Conservation (phyloP, 1,139 yeast genomes). For the Kurtzmaniella quercitrusa region DNA sequence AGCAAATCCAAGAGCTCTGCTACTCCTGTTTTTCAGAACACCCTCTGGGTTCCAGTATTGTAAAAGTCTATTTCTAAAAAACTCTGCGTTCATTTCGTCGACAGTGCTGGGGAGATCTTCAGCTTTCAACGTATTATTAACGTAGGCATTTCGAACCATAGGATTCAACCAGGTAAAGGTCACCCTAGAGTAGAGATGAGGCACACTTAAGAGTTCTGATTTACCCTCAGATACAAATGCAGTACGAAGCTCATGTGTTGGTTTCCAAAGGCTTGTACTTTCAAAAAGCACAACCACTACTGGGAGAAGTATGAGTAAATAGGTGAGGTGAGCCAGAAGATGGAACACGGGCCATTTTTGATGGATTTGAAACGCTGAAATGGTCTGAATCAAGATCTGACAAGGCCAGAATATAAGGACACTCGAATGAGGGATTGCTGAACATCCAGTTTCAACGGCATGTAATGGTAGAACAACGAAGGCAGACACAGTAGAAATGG, state of each 20-base stretch:
- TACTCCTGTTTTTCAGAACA: slow-evolving; percentile 27
- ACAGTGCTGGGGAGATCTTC: slow-evolving; percentile 57
- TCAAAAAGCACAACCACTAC: slow-evolving; percentile 21
- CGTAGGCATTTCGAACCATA: slow-evolving; percentile 46
- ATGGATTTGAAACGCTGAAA: slow-evolving; percentile 27
- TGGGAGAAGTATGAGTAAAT: slow-evolving; percentile 15
- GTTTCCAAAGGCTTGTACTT: slow-evolving; percentile 22
- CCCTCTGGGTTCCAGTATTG: slow-evolving; percentile 21
- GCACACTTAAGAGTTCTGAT: slow-evolving; percentile 21
- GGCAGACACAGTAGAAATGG: slow-evolving; percentile 13
- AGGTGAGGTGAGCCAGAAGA: slow-evolving; percentile 14
- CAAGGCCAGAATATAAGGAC: slow-evolving; percentile 43
- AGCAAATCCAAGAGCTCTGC: slow-evolving; percentile 28
- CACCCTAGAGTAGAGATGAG: slow-evolving; percentile 46
- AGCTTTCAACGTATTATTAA: slow-evolving; percentile 42
- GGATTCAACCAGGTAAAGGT: slow-evolving; percentile 65
- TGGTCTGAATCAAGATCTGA: slow-evolving; percentile 17
- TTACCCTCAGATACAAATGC: slow-evolving; percentile 12
- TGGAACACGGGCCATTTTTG: slow-evolving; percentile 23
- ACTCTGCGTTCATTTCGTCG: slow-evolving; percentile 37
- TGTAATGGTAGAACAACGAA: slow-evolving; percentile 36
- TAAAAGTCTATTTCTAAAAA: slow-evolving; percentile 14
- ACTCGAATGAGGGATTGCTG: slow-evolving; percentile 29
- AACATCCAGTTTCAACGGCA: slow-evolving; percentile 29
- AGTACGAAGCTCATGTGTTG: slow-evolving; percentile 20